Percentiles rank a stretch among this genome's conserved stretches.
Evolutionary conservation across 1,284 basidiomycete species (phyloP).

Genomic region (Heterobasidion annosum): DNA sequence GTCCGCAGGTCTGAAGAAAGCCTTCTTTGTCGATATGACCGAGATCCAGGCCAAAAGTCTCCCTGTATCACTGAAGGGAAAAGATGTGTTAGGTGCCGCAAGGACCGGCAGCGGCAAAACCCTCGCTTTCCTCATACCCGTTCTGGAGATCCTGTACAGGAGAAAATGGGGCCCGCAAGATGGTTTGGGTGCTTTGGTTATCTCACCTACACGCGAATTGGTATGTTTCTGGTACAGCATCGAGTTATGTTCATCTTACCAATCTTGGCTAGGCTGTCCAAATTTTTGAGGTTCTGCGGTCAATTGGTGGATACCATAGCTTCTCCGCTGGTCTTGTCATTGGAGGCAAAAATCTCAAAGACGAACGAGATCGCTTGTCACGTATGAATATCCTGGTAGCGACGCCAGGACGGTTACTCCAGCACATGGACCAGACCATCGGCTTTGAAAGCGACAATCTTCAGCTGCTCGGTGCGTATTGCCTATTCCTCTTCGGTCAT

Average conservation of each 20-base stretch:
- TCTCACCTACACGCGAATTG: constrained; percentile 93
- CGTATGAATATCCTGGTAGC: constrained; percentile 98
- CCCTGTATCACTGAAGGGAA: constrained; percentile 55
- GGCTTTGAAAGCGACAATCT: constrained; percentile 90
- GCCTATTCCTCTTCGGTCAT: not conserved
- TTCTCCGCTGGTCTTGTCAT: constrained; percentile 96
- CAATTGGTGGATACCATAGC: constrained; percentile 84
- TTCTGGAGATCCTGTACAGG: constrained; percentile 69
- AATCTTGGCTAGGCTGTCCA: constrained; percentile 70
- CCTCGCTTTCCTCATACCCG: constrained; percentile 73
- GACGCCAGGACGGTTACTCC: constrained; percentile 89
- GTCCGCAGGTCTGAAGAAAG: constrained; percentile 67
- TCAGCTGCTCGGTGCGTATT: constrained; percentile 75
- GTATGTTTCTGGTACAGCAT: constrained; percentile 30
- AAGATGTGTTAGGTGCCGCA: constrained; percentile 72
- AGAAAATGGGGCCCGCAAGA: constrained; percentile 76
- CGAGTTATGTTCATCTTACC: not conserved
- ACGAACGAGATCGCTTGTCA: constrained; percentile 81
- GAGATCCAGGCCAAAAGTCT: constrained; percentile 68
- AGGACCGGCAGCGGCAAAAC: constrained; percentile 82
- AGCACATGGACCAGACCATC: constrained; percentile 98
- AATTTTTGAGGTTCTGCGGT: constrained; percentile 93
- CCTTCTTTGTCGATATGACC: constrained; percentile 82
- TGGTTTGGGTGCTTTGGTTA: constrained; percentile 86
- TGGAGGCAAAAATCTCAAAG: constrained; percentile 93